phyloP scores from a whole-genome alignment of 164 flowering plant species.

The Vitis cinerea region DNA sequence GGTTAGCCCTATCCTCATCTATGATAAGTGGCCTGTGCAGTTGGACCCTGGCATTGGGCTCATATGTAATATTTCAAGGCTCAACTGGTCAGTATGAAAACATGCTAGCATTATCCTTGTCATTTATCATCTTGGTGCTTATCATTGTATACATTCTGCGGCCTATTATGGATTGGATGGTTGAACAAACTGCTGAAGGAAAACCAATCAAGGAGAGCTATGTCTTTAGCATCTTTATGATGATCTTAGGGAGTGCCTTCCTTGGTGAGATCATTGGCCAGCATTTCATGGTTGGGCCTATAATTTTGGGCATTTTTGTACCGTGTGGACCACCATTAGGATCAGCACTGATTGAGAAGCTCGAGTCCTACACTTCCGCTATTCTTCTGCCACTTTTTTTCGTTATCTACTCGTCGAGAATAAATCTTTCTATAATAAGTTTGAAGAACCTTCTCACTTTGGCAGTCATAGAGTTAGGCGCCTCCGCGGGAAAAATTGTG shows the following conservation, averaged over 20 bases:
- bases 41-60: background rate
- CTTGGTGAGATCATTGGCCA: slow-evolving; percentile 13
- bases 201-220: slow-evolving; percentile 14
- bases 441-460: background rate
- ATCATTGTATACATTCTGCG: slow-evolving; percentile 6
- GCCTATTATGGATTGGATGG: slow-evolving; percentile 17
- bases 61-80: no score
- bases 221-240: slow-evolving; percentile 1
- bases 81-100: background rate
- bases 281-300: slow-evolving; percentile 19
- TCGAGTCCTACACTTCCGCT: slow-evolving; percentile 15
- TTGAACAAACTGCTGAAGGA: background rate
- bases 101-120: background rate
- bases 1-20: slow-evolving; percentile 18
- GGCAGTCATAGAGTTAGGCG: background rate
- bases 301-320: slow-evolving; percentile 23
- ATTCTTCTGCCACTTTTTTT: slow-evolving; percentile 24
- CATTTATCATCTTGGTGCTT: background rate
- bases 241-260: slow-evolving; percentile 7
- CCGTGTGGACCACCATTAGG: slow-evolving; percentile 45
- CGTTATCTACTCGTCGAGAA: slow-evolving; percentile 6
- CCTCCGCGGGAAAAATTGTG: slow-evolving; percentile 15
- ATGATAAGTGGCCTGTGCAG: slow-evolving; percentile 14
- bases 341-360: slow-evolving; percentile 21
- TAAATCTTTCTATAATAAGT: background rate